These are phyloP conservation scores for Plasmodium vivax DNA, from an alignment of 169 alveolate species.

Conservation along the genomic window DNA sequence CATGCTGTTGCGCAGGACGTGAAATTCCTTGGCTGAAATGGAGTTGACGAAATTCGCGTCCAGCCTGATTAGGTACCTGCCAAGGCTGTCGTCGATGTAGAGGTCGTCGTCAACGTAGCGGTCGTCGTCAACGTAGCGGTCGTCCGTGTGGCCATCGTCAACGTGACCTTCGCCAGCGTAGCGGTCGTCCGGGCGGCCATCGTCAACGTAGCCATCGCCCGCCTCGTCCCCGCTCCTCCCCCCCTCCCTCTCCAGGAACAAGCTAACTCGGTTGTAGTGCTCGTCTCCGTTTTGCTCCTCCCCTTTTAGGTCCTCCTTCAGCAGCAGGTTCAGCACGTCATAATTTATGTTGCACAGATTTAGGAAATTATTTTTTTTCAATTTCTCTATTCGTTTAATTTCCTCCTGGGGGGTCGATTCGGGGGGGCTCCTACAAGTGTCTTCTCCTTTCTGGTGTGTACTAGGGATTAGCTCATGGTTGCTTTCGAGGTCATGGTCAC, in stretches of 20 bases:
- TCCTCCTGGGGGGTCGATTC: conserved; percentile 8
- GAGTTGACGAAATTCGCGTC: conserved; percentile 1
- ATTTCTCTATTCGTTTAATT: conserved; percentile 39
- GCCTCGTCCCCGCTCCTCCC: background rate
- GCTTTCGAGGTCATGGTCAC: background rate
- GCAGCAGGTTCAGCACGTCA: conserved; percentile 27
- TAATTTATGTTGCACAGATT: conserved; percentile 54
- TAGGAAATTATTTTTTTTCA: conserved; percentile 17
- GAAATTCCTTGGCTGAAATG: conserved; percentile 53
- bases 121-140: background rate
- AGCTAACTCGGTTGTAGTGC: conserved; percentile 32
- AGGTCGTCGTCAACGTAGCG: background rate
- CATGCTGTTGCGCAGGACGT: conserved; percentile 23
- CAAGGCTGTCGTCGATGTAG: conserved; percentile 58
- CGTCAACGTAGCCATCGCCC: conserved; percentile 4
- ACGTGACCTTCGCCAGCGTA: background rate
- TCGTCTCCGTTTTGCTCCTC: conserved; percentile 6
- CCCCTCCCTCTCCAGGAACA: conserved; percentile 25
- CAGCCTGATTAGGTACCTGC: conserved; percentile 38
- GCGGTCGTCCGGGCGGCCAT: background rate
- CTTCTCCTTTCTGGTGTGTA: background rate
- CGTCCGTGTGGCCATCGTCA: no score
- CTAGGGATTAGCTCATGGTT: background rate
- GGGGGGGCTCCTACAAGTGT: background rate
- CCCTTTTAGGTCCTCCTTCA: conserved; percentile 8